phyloP scores from a whole-genome alignment of 1,284 basidiomycete genomes.

The Athelia sp. region DNA sequence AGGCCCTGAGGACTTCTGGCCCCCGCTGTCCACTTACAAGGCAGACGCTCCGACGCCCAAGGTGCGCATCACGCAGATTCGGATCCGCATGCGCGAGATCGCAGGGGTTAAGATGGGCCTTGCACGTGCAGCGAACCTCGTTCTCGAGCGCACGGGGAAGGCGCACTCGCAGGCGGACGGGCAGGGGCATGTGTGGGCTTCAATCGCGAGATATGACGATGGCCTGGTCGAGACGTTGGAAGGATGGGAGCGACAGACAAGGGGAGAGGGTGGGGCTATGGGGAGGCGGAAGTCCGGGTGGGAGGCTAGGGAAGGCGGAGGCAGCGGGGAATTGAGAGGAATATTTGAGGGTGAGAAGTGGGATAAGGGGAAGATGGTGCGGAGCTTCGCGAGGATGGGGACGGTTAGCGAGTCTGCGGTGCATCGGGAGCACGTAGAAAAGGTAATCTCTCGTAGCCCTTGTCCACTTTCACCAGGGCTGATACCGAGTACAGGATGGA shows the following conservation, averaged over 20 bases:
- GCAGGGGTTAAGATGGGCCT: constrained; percentile 45
- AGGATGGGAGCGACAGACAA: constrained; percentile 51
- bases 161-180: constrained; percentile 24
- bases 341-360: constrained; percentile 51
- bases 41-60: constrained; percentile 14
- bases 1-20: constrained; percentile 47
- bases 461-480: neutral
- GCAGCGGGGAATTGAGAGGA: constrained; percentile 26
- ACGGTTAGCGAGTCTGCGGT: constrained; percentile 25
- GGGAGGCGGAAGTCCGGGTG: constrained; percentile 31
- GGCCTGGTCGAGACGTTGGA: constrained; percentile 57
- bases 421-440: constrained; percentile 27
- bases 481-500: neutral
- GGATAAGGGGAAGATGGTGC: constrained; percentile 76
- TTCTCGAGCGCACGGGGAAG: constrained; percentile 40
- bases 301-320: constrained; percentile 31
- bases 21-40: constrained; percentile 12
- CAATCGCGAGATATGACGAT: constrained; percentile 75
- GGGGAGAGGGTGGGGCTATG: constrained; percentile 34
- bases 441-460: constrained; percentile 12
- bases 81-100: constrained; percentile 47
- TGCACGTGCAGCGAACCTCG: constrained; percentile 48
- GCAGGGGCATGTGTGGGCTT: constrained; percentile 60
- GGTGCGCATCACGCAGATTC: constrained; percentile 27
- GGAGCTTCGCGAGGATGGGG: constrained; percentile 63